These are phyloP conservation scores for Lachnellula occidentalis DNA, from an alignment of 2,329 filamentous ascomycete species.

Conservation along the genomic window DNA sequence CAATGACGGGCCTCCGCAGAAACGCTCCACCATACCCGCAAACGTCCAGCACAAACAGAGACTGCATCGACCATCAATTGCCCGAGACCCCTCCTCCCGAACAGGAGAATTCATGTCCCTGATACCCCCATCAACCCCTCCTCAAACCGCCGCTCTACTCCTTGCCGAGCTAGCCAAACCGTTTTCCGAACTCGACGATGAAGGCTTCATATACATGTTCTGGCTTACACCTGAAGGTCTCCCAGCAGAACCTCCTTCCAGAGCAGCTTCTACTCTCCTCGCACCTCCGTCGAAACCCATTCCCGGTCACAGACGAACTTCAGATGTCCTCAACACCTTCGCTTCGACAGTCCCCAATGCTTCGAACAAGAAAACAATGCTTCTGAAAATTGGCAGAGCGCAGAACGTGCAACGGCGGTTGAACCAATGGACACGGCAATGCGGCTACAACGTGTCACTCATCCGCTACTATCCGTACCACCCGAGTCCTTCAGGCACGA, in stretches of 20 bases:
- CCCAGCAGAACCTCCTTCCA: constrained; percentile 48
- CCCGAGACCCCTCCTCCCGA: constrained; percentile 27
- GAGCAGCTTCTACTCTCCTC: constrained; percentile 55
- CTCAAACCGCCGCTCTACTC: constrained; percentile 63
- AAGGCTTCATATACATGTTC: constrained; percentile 98
- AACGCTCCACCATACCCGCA: constrained; percentile 6
- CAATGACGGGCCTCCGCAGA: constrained; percentile 11
- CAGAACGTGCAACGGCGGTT: constrained; percentile 85
- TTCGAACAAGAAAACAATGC: constrained; percentile 50
- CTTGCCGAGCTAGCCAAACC: constrained; percentile 72
- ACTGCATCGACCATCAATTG: constrained; percentile 20
- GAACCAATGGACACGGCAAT: constrained; percentile 91
- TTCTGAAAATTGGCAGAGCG: constrained; percentile 62
- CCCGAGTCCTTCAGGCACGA: constrained; percentile 15
- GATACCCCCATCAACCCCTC: constrained; percentile 63
- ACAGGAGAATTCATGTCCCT: constrained; percentile 52
- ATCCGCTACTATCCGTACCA: constrained; percentile 88
- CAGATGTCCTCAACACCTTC: constrained; percentile 50
- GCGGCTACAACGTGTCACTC: constrained; percentile 80
- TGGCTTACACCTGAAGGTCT: constrained; percentile 74
- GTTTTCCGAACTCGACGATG: constrained; percentile 67
- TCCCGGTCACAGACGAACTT: constrained; percentile 38
- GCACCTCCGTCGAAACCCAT: constrained; percentile 41
- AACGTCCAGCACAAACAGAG: constrained; percentile 10
- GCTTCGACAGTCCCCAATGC: constrained; percentile 33